These are phyloP conservation scores for Volvox africanus DNA, from an alignment of 139 green algal species.

Conservation along the genomic window DNA sequence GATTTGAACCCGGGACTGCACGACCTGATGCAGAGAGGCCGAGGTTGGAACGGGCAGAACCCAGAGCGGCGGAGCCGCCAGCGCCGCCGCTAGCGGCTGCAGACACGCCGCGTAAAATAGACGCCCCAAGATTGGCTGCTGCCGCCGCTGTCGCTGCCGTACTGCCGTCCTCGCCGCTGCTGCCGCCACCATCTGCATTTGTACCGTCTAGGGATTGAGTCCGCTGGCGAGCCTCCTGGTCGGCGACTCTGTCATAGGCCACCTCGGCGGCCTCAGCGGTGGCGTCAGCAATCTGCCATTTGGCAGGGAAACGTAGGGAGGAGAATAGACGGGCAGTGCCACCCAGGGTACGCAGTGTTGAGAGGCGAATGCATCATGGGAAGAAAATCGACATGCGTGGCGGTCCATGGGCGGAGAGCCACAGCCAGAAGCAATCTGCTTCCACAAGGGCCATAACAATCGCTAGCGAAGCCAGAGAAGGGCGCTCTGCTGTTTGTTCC, in stretches of 20 bases:
- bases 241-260: slow-evolving; percentile 77
- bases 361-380: too few relatives aligned
- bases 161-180: too few relatives aligned
- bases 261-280: slow-evolving; percentile 67
- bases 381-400: too few relatives aligned
- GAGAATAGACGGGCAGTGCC: too few relatives aligned
- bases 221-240: slow-evolving; percentile 50
- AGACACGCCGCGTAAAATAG: background rate
- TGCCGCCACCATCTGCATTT: background rate
- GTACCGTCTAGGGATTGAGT: background rate
- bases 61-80: slow-evolving; percentile 14
- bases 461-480: too few relatives aligned
- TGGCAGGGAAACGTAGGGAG: too few relatives aligned
- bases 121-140: slow-evolving; percentile 8
- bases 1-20: background rate
- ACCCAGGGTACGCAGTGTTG: too few relatives aligned
- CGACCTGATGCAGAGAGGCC: background rate
- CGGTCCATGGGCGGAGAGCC: too few relatives aligned
- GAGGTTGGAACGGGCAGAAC: slow-evolving; percentile 41
- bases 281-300: slow-evolving; percentile 64
- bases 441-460: too few relatives aligned
- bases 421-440: too few relatives aligned
- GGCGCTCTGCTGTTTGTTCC: too few relatives aligned
- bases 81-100: slow-evolving; percentile 12
- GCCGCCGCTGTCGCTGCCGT: slow-evolving; percentile 30